Conservation (phyloP, 495 filamentous ascomycete species). For the Schizothecium vesticola region DNA sequence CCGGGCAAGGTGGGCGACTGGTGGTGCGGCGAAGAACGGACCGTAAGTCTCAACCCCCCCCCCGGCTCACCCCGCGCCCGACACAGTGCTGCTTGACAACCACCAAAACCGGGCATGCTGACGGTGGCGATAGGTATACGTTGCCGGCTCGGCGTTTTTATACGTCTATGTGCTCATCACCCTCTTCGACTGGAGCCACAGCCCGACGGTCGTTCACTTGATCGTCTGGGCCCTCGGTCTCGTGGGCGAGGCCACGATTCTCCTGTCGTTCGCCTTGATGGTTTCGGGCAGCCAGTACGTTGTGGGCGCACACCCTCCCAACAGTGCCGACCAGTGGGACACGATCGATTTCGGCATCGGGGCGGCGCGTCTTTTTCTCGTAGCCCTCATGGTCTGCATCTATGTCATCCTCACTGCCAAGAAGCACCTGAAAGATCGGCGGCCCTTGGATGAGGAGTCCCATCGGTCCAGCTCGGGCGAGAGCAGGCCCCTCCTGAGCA, state of each 20-base stretch:
- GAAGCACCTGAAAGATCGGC: constrained; percentile 28
- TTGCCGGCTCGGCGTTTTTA: constrained; percentile 60
- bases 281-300: constrained; percentile 56
- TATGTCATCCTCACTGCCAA: constrained; percentile 28
- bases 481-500: constrained; percentile 46
- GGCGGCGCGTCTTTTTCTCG: constrained; percentile 37
- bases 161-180: constrained; percentile 65
- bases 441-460: constrained; percentile 37
- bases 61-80: not conserved
- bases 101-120: not conserved
- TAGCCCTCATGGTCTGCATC: constrained; percentile 37
- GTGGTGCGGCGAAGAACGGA: constrained; percentile 85
- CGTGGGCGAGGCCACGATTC: constrained; percentile 61
- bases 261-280: constrained; percentile 57
- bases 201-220: constrained; percentile 67
- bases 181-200: constrained; percentile 68
- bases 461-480: constrained; percentile 42
- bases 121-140: constrained; percentile 59
- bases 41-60: constrained; percentile 53
- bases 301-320: constrained; percentile 18
- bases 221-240: constrained; percentile 66
- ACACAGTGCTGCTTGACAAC: not conserved
- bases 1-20: constrained; percentile 37
- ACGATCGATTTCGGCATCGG: constrained; percentile 45
- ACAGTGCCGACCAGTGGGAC: constrained; percentile 41